phyloP scores from a whole-genome alignment of 2,329 filamentous ascomycete species.

The Rutstroemia sp. region DNA sequence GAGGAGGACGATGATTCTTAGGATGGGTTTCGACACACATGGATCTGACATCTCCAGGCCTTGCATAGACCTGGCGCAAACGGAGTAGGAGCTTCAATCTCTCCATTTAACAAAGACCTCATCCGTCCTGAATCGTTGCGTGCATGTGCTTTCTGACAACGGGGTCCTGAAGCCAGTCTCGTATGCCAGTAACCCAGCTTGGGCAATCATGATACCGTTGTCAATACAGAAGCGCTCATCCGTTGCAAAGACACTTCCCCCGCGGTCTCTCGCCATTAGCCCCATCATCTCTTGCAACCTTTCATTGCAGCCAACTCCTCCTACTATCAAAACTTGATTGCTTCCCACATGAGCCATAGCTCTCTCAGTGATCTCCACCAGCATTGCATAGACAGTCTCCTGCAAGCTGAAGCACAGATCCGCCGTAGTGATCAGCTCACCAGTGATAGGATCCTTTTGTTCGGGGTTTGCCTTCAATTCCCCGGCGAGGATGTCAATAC shows the following conservation, averaged over 20 bases:
- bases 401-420: slow-evolving; percentile 93
- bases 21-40: slow-evolving; percentile 19
- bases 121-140: slow-evolving; percentile 75
- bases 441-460: slow-evolving; percentile 39
- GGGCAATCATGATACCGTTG: slow-evolving; percentile 99
- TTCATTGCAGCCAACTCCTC: slow-evolving; percentile 92
- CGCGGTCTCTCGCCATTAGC: slow-evolving; percentile 80
- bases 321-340: slow-evolving; percentile 85
- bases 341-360: slow-evolving; percentile 97
- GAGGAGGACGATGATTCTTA: slow-evolving; percentile 62
- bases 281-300: slow-evolving; percentile 98
- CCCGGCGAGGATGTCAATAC: slow-evolving; percentile 71
- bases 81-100: slow-evolving; percentile 35
- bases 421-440: slow-evolving; percentile 60
- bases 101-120: slow-evolving; percentile 77
- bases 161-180: slow-evolving; percentile 71
- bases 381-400: slow-evolving; percentile 93
- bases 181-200: slow-evolving; percentile 83
- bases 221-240: slow-evolving; percentile 98
- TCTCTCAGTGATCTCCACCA: slow-evolving; percentile 96
- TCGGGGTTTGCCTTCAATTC: slow-evolving; percentile 48
- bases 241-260: slow-evolving; percentile 86
- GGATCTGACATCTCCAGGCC: slow-evolving; percentile 41
- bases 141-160: slow-evolving; percentile 76
- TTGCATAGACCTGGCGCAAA: background rate